Evolutionary conservation across 257 asterid genomes (phyloP), one percentile per base, ranked within the genome.

Genomic region (Mentha longifolia): DNA sequence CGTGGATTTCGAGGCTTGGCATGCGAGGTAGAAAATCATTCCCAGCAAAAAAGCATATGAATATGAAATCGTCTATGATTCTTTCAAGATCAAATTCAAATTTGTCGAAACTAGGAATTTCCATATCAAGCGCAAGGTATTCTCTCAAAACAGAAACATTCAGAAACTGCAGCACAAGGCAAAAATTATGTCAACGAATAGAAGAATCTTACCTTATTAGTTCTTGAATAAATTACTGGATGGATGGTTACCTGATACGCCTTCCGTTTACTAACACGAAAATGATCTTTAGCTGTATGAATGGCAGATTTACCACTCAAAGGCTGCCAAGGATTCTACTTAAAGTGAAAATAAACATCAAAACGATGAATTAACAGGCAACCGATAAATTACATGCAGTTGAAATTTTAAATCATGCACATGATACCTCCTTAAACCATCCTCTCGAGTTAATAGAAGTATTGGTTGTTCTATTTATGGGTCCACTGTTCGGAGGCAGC

Each of bases 21-120:
- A 85, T 80, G 13, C 79, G 92, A 0, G 94, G 96, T 1, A 89
- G 81, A 58, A 87, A 89, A 67, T 89, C 96, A 39, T 89, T 89
- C 13, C 96, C 96, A 1, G 80, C 74, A 41, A 87, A 85, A 80
- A 84, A 87, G 78, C 90, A 89, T 0, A 89, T 76, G 41, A 87
- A 89, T 51, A 89, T 62, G 72, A 87, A 87, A 64, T 89, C 94
- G 49, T 89, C 94, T 0, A 89, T 52, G 0, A 76, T 33, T 22
- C 92, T 78, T 64, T 89, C 95, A 11, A 76, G 35, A 61, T 84
- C 90, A 25, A 17, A 31, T 54, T 46, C 77, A n/a, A 66, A 59
- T 9, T 82, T 75, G 41, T 85, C 79, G 3, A 81, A 75, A 11
- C 64, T 28, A 3, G 42, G 17, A 51, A 86, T 67, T 35, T 74